Base-by-base conservation (phyloP, 1,139 yeast genomes). In the Kodamaea derodonti region DNA sequence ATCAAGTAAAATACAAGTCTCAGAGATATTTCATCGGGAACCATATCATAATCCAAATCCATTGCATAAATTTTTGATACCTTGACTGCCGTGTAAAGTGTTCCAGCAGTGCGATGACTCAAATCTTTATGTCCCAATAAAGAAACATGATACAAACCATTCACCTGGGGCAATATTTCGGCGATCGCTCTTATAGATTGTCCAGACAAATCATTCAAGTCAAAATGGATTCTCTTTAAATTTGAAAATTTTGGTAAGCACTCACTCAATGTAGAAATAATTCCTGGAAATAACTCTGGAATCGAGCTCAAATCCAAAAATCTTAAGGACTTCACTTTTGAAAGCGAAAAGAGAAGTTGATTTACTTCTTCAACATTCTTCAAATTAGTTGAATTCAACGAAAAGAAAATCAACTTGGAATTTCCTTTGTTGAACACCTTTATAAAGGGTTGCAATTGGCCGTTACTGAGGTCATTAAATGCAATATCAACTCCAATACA, bases 401-500 rank as follows among this genome's bases (percentile, higher is more conserved):
- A 84, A 29, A 86, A 67, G 46, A 82, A 84, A 13, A 69, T 63
- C 37, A 81, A 52, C 13, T 69, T 58, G 6, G 67, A 56, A 12
- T 67, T 51, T 9, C 47, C 48, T 4, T 56, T 54, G 14, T 68
- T 58, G 58, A 65, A 54, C 2, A 65, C 66, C 5, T 70, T 62
- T 27, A 69, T 68, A 38, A 82, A 77, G 15, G 75, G 71, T 38
- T 60, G 62, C 42, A 78, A 56, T 47, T 75, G 75, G 4, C 76
- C 76, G 4, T 69, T 50, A 34, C 78, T 71, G 42, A 88, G 58
- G 52, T 84, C 86, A 54, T 88, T 88, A 46, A 83, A 88, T 1
- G 92, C 95, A 32, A 88, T 60, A 62, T 88, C 96, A 15, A 90
- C 72, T 2, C 97, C 97, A 44, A 81, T 78, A 52, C 90, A 78